A percentile compares a stretch with the other conserved stretches of the same genome.
Evolutionary conservation across 805 yeast genomes (phyloP).

Genomic region (Nakazawaea laoshanensis): DNA sequence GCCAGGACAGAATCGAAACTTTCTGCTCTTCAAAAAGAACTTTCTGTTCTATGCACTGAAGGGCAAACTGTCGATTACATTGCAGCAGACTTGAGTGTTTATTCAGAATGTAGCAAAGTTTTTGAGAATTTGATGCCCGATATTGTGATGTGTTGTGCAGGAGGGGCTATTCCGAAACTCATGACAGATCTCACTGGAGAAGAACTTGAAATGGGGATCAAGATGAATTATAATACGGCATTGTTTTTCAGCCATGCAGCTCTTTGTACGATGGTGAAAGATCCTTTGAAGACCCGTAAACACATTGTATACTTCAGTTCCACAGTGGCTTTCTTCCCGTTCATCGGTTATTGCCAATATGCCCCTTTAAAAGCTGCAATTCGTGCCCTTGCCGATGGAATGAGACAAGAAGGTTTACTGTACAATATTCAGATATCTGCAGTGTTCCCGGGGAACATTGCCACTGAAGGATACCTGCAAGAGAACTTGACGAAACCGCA

Average conservation of each 20-base stretch:
- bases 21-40: constrained; percentile 19
- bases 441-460: constrained; percentile 84
- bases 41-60: too few species aligned
- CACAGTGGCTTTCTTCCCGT: constrained; percentile 73
- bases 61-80: constrained; percentile 31
- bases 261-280: constrained; percentile 29
- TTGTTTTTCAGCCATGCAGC: constrained; percentile 62
- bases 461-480: constrained; percentile 75
- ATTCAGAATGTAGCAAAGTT: constrained; percentile 37
- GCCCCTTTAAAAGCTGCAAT: constrained; percentile 86
- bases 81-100: constrained; percentile 58
- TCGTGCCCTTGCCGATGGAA: constrained; percentile 60
- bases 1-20: constrained; percentile 69
- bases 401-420: constrained; percentile 75
- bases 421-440: constrained; percentile 64
- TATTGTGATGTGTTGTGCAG: constrained; percentile 79
- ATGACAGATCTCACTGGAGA: constrained; percentile 55
- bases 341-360: constrained; percentile 86
- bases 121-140: constrained; percentile 51
- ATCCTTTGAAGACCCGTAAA: constrained; percentile 10
- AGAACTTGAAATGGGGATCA: constrained; percentile 55
- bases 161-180: constrained; percentile 72
- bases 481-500: constrained; percentile 83
- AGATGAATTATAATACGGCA: constrained; percentile 66
- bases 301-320: constrained; percentile 65